Conservation (phyloP, 805 yeast genomes). For the Metschnikowia shivogae region DNA sequence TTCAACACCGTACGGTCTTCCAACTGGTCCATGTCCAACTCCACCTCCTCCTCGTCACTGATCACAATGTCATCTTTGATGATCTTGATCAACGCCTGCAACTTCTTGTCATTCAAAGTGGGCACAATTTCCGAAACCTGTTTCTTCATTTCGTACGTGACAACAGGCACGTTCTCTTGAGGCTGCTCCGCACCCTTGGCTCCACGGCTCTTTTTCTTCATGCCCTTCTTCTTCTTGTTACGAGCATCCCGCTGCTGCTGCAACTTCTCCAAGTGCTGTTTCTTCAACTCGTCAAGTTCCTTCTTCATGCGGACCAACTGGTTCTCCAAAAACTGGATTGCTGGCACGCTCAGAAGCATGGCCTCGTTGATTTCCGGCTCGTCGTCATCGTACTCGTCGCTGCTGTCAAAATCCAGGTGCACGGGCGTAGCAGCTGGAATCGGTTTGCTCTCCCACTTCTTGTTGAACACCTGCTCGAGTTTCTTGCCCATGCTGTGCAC, state of each 20-base stretch:
- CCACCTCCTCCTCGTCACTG: slow-evolving; percentile 82
- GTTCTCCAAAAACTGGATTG: slow-evolving; percentile 82
- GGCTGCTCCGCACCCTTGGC: slow-evolving; percentile 22
- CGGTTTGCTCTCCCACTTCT: slow-evolving; percentile 76
- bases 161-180: slow-evolving; percentile 35
- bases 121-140: slow-evolving; percentile 85
- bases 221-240: slow-evolving; percentile 37
- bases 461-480: slow-evolving; percentile 79
- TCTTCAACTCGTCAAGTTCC: slow-evolving; percentile 78
- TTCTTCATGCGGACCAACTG: slow-evolving; percentile 82
- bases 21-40: slow-evolving; percentile 89
- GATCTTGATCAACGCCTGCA: slow-evolving; percentile 78
- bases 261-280: slow-evolving; percentile 65
- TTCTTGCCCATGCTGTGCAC: slow-evolving; percentile 95
- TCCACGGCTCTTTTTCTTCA: slow-evolving; percentile 27
- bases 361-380: slow-evolving; percentile 55
- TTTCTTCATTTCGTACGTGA: slow-evolving; percentile 95
- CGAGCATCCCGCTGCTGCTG: slow-evolving; percentile 58
- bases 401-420: slow-evolving; percentile 42
- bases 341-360: slow-evolving; percentile 71
- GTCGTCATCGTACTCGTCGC: slow-evolving; percentile 49
- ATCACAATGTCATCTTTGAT: slow-evolving; percentile 64
- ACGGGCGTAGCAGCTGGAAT: slow-evolving; percentile 63
- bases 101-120: slow-evolving; percentile 69
- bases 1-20: slow-evolving; percentile 80